These are phyloP conservation scores for Sonneratia caseolaris DNA, from an alignment of 345 rosid species.

Conservation along the genomic window DNA sequence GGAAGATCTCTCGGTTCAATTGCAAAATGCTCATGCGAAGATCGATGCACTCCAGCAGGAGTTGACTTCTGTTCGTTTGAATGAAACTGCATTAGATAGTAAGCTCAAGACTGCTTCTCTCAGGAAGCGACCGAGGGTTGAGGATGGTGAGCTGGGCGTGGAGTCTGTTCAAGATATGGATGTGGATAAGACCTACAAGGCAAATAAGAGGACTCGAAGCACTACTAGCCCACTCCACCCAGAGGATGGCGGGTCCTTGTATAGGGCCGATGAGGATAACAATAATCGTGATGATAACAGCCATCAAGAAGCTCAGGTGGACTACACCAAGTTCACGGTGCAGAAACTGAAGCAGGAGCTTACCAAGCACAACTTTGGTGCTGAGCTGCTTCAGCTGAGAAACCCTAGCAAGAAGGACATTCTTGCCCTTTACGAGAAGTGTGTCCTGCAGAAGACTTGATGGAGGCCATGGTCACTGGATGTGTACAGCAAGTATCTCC, in stretches of 20 bases:
- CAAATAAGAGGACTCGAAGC: constrained; percentile 58
- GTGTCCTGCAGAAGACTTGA: constrained; percentile 53
- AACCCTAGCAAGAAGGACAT: constrained; percentile 78
- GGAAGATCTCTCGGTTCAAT: constrained; percentile 70
- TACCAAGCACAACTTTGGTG: constrained; percentile 73
- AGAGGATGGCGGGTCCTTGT: constrained; percentile 67
- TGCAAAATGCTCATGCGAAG: constrained; percentile 73
- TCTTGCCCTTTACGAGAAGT: constrained; percentile 66
- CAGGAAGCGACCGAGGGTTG: constrained; percentile 60
- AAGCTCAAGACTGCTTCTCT: constrained; percentile 68
- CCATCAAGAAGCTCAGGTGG: constrained; percentile 49
- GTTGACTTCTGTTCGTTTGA: constrained; percentile 64
- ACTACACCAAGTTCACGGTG: constrained; percentile 64
- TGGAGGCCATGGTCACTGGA: background rate
- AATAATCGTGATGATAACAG: constrained; percentile 15
- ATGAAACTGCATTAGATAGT: constrained; percentile 74
- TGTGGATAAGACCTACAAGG: constrained; percentile 33
- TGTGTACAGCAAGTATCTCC: constrained; percentile 27
- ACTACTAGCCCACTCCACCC: constrained; percentile 41
- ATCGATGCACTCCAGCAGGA: constrained; percentile 81
- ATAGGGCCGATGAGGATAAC: constrained; percentile 49
- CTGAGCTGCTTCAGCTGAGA: constrained; percentile 60
- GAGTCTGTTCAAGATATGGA: constrained; percentile 53
- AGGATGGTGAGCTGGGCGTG: constrained; percentile 50
- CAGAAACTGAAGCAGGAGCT: constrained; percentile 84